Percentiles rank a stretch among this genome's conserved stretches.
Evolutionary conservation across 192 early-diverging fungal species (phyloP).

Genomic region (Ambispora gerdemannii): DNA sequence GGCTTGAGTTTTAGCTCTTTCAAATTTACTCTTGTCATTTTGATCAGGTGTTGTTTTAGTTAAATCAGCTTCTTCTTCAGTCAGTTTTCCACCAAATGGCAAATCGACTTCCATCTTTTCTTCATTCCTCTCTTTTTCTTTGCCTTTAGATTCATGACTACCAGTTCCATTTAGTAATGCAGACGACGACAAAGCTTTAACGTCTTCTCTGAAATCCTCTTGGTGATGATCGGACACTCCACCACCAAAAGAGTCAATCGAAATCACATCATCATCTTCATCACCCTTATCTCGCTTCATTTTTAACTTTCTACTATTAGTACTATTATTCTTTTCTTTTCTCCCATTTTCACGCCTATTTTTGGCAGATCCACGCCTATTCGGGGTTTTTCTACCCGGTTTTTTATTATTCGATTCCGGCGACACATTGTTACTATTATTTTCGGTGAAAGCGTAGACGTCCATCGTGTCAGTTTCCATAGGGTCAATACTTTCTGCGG

Average conservation of each 20-base stretch:
- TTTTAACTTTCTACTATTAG: background rate
- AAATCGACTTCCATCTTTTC: constrained; percentile 31
- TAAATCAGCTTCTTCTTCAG: constrained; percentile 51
- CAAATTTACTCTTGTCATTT: constrained; percentile 51
- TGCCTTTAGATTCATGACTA: background rate
- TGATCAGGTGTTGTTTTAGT: constrained; percentile 50
- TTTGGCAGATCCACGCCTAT: background rate
- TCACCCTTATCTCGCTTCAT: background rate
- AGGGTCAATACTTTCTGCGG: background rate
- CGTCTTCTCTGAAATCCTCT: background rate
- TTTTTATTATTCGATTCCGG: background rate
- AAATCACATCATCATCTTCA: background rate
- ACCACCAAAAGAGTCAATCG: background rate
- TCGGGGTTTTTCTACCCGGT: background rate
- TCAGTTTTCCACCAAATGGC: constrained; percentile 52
- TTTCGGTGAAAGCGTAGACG: background rate
- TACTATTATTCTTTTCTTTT: background rate
- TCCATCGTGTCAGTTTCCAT: background rate
- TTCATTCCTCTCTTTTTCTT: constrained; percentile 23
- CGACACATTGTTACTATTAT: no score
- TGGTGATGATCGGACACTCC: background rate
- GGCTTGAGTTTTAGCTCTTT: constrained; percentile 44
- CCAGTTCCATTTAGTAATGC: background rate
- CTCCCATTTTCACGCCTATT: background rate
- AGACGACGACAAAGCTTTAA: background rate